Evolutionary conservation across 2,329 filamentous ascomycete species (phyloP), one percentile per base, ranked within the genome.

Genomic region (Alternaria longipes): DNA sequence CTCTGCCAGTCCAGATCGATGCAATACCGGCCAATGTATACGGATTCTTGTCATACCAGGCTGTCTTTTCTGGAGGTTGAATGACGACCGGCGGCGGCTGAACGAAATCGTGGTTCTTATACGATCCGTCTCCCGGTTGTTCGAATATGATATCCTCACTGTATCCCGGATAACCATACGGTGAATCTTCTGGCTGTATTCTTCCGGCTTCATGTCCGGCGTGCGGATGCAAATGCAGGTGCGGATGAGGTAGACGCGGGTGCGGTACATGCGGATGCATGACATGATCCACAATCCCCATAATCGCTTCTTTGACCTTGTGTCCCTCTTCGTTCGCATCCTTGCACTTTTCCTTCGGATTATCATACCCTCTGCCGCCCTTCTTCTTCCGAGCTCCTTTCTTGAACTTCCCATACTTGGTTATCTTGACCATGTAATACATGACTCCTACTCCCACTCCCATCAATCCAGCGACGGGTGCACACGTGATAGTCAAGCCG

Each of bases 341-440:
- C 32, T n/a, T 45, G 7, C 1, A 18, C 46, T 18, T 26, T 14
- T 38, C 20, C 32, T 62, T 52, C 14, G 46, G 40, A n/a, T 56
- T 36, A 5, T 22, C 57, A n/a, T 60, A 65, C 16, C 63, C 63
- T 41, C 53, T 60, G 3, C 58, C 42, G 3, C 53, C 61, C 7
- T 41, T 34, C 34, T 42, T 38, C 14, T 45, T 41, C 11, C 30
- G 28, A 46, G 59, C 51, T 4, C 26, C 52, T 42, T 30, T 51
- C 16, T 49, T 40, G 36, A 57, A 62, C n/a, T 30, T 38, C 1
- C 59, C 61, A 46, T 61, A 59, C 30, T 50, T 54, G 34, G 24
- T 47, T 5, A 52, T 32, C 46, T 63, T 63, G 1, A 57, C 2
- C 24, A 18, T 30, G 16, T 65, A 67, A 16, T 62, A 65, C 42